Conservation (phyloP, 1,139 yeast species). For the Pneumocystis carinii region DNA sequence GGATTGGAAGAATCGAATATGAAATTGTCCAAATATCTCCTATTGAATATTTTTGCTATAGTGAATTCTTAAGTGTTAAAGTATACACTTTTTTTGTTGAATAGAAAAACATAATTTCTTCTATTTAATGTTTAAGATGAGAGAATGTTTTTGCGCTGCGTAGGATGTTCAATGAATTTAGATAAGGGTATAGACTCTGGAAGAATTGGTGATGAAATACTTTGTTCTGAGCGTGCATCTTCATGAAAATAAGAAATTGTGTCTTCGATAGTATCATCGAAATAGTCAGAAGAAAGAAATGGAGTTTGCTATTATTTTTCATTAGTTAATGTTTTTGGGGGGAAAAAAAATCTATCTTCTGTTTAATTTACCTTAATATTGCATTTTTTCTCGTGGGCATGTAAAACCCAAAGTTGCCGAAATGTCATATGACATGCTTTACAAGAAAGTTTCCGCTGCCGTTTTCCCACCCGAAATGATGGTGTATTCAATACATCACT, state of each 20-base stretch:
- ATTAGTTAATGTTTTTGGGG: neutral
- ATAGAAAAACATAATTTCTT: too few relatives aligned
- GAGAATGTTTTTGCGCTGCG: neutral
- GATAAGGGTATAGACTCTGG: neutral
- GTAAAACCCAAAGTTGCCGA: neutral
- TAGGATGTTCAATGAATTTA: neutral
- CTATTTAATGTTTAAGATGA: too few relatives aligned
- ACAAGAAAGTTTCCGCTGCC: neutral
- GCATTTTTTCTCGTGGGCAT: neutral
- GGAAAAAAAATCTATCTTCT: too few relatives aligned
- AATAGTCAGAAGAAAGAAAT: neutral
- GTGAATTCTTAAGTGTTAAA: too few relatives aligned
- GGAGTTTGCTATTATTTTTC: neutral
- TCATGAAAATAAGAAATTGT: neutral
- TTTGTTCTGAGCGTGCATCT: neutral
- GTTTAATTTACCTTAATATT: neutral
- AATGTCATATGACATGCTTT: neutral
- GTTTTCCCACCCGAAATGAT: neutral
- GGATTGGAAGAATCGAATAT: too few relatives aligned
- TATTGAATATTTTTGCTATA: too few relatives aligned
- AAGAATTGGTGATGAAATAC: neutral
- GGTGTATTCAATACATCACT: neutral
- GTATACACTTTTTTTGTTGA: too few relatives aligned
- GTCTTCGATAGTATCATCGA: neutral
- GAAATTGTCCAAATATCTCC: too few relatives aligned